Evolutionary conservation across 1,284 basidiomycete genomes (phyloP).

Genomic region (Cystobasidium sp.): DNA sequence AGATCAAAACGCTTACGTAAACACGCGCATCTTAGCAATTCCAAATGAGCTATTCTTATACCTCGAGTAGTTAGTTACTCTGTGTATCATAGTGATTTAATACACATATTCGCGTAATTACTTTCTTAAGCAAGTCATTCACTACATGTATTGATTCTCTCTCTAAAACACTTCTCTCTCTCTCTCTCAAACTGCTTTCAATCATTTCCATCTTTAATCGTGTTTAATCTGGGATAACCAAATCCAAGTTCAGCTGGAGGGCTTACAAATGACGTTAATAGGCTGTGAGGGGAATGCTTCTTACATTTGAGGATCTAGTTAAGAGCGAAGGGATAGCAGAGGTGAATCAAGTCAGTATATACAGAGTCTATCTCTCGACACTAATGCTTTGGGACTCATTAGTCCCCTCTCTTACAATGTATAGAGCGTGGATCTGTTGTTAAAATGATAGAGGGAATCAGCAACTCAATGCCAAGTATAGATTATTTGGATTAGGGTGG

Average conservation of each 20-base stretch:
- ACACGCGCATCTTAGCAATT: too few relatives aligned
- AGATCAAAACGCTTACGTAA: too few relatives aligned
- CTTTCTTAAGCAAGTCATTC: too few relatives aligned
- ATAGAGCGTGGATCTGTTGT: constrained; percentile 47
- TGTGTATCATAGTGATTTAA: too few relatives aligned
- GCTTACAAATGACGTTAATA: not conserved
- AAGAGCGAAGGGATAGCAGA: not conserved
- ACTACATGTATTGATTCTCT: not conserved
- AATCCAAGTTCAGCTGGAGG: not conserved
- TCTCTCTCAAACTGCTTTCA: not conserved
- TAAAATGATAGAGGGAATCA: not conserved
- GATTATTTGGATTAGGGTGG: not conserved
- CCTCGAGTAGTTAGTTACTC: too few relatives aligned
- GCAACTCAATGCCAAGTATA: constrained; percentile 1
- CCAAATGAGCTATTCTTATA: too few relatives aligned
- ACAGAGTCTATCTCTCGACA: not conserved
- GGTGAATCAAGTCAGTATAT: not conserved
- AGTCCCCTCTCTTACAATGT: constrained; percentile 48
- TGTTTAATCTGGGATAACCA: not conserved
- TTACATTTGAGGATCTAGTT: constrained; percentile 52
- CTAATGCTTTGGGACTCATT: not conserved
- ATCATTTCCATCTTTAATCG: not conserved
- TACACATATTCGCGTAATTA: too few relatives aligned
- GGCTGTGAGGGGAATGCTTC: not conserved
- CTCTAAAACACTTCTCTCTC: not conserved